Evolutionary conservation across 1,284 basidiomycete genomes (phyloP).

Genomic region (Rhodotorula sp.): DNA sequence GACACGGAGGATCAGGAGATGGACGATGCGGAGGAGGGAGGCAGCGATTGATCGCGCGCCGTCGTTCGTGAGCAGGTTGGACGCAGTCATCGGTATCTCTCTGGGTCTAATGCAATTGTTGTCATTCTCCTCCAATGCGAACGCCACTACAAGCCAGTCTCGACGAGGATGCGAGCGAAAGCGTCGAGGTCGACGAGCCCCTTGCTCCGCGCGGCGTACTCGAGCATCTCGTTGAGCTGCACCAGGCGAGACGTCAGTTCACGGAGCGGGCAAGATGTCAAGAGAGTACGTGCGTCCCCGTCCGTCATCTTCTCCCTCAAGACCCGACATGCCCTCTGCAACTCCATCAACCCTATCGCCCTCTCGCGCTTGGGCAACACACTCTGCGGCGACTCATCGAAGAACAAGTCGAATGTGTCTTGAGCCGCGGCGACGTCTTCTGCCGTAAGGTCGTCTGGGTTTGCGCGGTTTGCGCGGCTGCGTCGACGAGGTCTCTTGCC

Average conservation of each 20-base stretch:
- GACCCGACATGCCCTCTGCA: slow-evolving; percentile 37
- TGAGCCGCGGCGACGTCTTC: slow-evolving; percentile 35
- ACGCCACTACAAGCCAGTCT: slow-evolving; percentile 20
- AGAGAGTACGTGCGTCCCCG: slow-evolving; percentile 35
- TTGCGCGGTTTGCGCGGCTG: background rate
- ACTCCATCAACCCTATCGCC: slow-evolving; percentile 38
- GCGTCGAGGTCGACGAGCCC: slow-evolving; percentile 34
- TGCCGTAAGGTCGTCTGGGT: slow-evolving; percentile 12
- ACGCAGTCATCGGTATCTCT: background rate
- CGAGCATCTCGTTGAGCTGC: slow-evolving; percentile 44
- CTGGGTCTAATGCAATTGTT: background rate
- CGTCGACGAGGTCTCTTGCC: background rate
- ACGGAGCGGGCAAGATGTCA: too few species aligned
- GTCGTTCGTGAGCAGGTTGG: background rate
- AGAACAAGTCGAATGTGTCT: slow-evolving; percentile 43
- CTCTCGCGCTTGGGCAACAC: slow-evolving; percentile 7
- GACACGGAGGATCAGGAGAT: slow-evolving; percentile 11
- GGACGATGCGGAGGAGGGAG: background rate
- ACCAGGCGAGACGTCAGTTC: background rate
- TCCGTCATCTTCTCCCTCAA: slow-evolving; percentile 42
- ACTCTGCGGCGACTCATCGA: slow-evolving; percentile 27
- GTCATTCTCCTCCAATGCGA: background rate
- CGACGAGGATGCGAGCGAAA: slow-evolving; percentile 39
- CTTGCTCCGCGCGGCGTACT: slow-evolving; percentile 32
- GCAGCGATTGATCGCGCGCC: background rate